Percentiles rank a stretch among this genome's conserved stretches.
Conservation (phyloP, 31 red algal species). For the Odonthalia washingtoniensis region DNA sequence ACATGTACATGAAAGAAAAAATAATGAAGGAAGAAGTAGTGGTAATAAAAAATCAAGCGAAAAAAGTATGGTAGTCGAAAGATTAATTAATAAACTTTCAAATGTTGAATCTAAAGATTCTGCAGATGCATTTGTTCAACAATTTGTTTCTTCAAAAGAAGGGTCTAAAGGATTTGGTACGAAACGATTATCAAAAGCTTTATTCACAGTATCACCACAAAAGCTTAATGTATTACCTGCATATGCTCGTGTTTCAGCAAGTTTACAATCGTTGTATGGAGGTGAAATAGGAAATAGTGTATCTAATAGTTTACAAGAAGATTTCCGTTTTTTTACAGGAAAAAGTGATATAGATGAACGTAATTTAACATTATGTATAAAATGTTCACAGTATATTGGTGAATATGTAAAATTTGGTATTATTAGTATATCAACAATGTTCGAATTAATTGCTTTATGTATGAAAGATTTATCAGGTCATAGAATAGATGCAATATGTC, state of each 20-base stretch:
- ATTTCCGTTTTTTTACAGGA: constrained; percentile 72
- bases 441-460: constrained; percentile 85
- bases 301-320: constrained; percentile 76
- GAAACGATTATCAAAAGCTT: constrained; percentile 73
- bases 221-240: constrained; percentile 85
- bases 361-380: constrained; percentile 66
- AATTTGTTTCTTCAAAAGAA: constrained; percentile 64
- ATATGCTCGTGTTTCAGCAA: constrained; percentile 77
- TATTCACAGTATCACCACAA: constrained; percentile 69
- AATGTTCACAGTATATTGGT: constrained; percentile 82
- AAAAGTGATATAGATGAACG: constrained; percentile 80
- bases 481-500: constrained; percentile 89
- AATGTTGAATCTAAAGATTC: constrained; percentile 72
- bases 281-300: constrained; percentile 73
- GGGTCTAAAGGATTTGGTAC: constrained; percentile 51
- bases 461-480: constrained; percentile 93
- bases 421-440: constrained; percentile 58
- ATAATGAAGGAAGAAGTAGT: not conserved
- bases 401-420: constrained; percentile 95
- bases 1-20: not conserved
- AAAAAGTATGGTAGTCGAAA: constrained; percentile 54
- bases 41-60: constrained; percentile 39
- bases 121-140: constrained; percentile 66
- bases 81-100: constrained; percentile 52
- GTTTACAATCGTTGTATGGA: constrained; percentile 55